phyloP scores from a whole-genome alignment of 106 monocot genomes.

The Allium sativum region DNA sequence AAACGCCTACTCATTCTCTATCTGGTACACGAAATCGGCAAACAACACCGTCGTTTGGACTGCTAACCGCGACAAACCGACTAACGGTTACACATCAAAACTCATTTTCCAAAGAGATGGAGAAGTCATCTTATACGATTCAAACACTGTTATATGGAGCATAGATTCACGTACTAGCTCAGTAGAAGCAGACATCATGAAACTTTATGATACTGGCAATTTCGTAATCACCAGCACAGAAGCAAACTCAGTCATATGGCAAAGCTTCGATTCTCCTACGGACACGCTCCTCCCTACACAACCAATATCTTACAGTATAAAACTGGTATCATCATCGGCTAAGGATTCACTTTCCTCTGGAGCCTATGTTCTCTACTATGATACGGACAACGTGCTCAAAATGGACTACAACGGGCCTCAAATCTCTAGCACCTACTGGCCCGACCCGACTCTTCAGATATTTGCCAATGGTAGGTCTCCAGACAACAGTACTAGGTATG shows the following conservation, averaged over 20 bases:
- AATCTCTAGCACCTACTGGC: slow-evolving; percentile 40
- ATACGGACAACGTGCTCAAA: slow-evolving; percentile 14
- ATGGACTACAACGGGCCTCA: slow-evolving; percentile 20
- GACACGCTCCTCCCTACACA: slow-evolving; percentile 38
- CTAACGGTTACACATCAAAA: slow-evolving; percentile 19
- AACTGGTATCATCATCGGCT: slow-evolving; percentile 9
- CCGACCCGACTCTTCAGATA: neutral
- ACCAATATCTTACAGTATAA: slow-evolving; percentile 16
- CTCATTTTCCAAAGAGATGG: slow-evolving; percentile 11
- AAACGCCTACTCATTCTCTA: too few species aligned
- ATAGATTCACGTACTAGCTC: slow-evolving; percentile 1
- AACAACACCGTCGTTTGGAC: slow-evolving; percentile 14
- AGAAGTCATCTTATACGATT: slow-evolving; percentile 8
- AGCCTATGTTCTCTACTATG: slow-evolving; percentile 14
- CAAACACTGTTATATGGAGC: slow-evolving; percentile 13
- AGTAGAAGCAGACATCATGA: neutral
- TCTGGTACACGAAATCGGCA: neutral
- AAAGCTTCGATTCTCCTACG: slow-evolving; percentile 32
- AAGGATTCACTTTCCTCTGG: slow-evolving; percentile 7
- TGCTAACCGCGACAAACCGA: slow-evolving; percentile 27
- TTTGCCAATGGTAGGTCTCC: slow-evolving; percentile 18
- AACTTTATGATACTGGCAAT: slow-evolving; percentile 26
- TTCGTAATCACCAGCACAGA: slow-evolving; percentile 19
- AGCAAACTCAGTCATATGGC: slow-evolving; percentile 13
- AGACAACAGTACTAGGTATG: slow-evolving; percentile 40